A percentile compares a stretch with the other conserved stretches of the same genome.
These are phyloP conservation scores for Ascochyta pisi DNA, from an alignment of 2,329 filamentous ascomycete genomes.

Conservation along the genomic window DNA sequence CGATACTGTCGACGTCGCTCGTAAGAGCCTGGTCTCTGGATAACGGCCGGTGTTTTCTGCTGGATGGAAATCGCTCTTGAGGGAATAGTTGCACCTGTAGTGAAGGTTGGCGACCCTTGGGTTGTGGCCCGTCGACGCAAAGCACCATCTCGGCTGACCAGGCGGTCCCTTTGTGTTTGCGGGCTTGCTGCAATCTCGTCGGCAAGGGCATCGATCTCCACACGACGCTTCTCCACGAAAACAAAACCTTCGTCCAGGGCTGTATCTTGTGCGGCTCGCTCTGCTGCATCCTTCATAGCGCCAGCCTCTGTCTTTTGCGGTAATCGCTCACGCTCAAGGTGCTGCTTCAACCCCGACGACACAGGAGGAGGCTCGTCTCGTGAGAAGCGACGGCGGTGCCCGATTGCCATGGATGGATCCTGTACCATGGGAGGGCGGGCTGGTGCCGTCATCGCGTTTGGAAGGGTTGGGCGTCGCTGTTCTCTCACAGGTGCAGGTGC, in stretches of 20 bases:
- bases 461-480: slow-evolving; percentile 52
- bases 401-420: slow-evolving; percentile 47
- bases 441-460: slow-evolving; percentile 55
- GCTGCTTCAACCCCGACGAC: slow-evolving; percentile 57
- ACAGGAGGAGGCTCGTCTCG: slow-evolving; percentile 53
- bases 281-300: slow-evolving; percentile 57
- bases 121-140: slow-evolving; percentile 80
- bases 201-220: slow-evolving; percentile 96
- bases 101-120: slow-evolving; percentile 73
- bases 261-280: slow-evolving; percentile 81
- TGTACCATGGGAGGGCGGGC: slow-evolving; percentile 49
- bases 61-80: slow-evolving; percentile 80
- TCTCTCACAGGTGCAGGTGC: slow-evolving; percentile 44
- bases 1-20: slow-evolving; percentile 79
- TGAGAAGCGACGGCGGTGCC: slow-evolving; percentile 69
- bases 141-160: slow-evolving; percentile 63
- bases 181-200: slow-evolving; percentile 91
- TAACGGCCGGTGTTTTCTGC: slow-evolving; percentile 64
- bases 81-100: slow-evolving; percentile 72
- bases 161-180: slow-evolving; percentile 57
- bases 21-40: slow-evolving; percentile 80
- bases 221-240: slow-evolving; percentile 89
- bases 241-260: slow-evolving; percentile 95
- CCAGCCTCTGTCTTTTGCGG: slow-evolving; percentile 49
- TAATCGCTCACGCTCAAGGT: slow-evolving; percentile 53